These are phyloP conservation scores for Pistacia atlantica DNA, from an alignment of 345 rosid genomes.

Conservation along the genomic window DNA sequence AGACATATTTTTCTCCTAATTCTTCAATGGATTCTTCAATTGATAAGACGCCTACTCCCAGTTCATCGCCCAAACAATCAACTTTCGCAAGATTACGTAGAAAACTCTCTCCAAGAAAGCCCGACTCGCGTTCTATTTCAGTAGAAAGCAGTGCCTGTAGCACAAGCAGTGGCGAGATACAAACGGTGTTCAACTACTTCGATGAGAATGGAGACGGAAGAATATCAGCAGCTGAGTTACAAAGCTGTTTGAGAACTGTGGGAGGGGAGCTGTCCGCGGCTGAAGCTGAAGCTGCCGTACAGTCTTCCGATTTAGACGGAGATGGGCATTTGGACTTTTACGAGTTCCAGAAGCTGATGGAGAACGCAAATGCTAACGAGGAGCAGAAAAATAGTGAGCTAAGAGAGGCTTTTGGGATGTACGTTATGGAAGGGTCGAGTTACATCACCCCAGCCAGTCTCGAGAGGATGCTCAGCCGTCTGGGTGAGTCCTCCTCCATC, in stretches of 20 bases:
- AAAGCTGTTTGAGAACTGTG: slow-evolving; percentile 40
- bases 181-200: slow-evolving; percentile 49
- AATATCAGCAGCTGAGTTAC: slow-evolving; percentile 56
- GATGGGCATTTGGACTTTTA: slow-evolving; percentile 60
- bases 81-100: slow-evolving; percentile 22
- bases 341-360: slow-evolving; percentile 58
- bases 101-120: slow-evolving; percentile 33
- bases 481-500: slow-evolving; percentile 51
- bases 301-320: slow-evolving; percentile 54
- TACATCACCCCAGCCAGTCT: slow-evolving; percentile 61
- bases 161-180: slow-evolving; percentile 19
- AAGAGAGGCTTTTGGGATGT: slow-evolving; percentile 61
- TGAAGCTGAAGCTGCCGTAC: slow-evolving; percentile 57
- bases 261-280: slow-evolving; percentile 53
- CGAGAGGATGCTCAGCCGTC: slow-evolving; percentile 52
- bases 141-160: background rate
- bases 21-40: background rate
- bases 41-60: background rate
- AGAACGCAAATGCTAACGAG: slow-evolving; percentile 35
- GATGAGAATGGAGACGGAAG: slow-evolving; percentile 68
- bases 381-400: slow-evolving; percentile 42
- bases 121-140: background rate
- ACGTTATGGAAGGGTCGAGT: slow-evolving; percentile 50
- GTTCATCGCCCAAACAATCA: slow-evolving; percentile 11
- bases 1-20: background rate